phyloP scores from a whole-genome alignment of 371 early-diverging fungal species.

The Syncephalastrum racemosum region DNA sequence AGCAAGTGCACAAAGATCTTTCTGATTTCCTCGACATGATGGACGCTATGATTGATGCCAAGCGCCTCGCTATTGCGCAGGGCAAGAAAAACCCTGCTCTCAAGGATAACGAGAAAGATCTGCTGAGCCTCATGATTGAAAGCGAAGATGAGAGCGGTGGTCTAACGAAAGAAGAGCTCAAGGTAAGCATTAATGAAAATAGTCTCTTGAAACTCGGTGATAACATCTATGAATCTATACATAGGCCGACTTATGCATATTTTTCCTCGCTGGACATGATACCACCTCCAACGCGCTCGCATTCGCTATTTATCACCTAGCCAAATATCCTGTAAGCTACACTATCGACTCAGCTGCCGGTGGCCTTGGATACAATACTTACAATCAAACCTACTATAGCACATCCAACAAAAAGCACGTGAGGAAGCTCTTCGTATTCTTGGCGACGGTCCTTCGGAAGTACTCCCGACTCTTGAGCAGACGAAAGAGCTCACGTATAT shows the following conservation, averaged over 20 bases:
- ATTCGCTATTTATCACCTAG: constrained; percentile 25
- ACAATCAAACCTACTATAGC: not conserved
- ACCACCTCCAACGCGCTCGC: constrained; percentile 28
- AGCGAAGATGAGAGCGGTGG: constrained; percentile 24
- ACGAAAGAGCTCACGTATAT: constrained; percentile 9
- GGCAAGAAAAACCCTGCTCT: not conserved
- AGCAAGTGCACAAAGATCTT: constrained; percentile 31
- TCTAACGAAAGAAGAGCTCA: constrained; percentile 38
- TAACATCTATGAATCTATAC: not conserved
- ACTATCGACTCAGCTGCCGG: too few relatives aligned
- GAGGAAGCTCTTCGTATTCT: constrained; percentile 18
- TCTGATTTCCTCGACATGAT: constrained; percentile 32
- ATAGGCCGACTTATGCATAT: constrained; percentile 9
- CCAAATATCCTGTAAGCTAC: constrained; percentile 13
- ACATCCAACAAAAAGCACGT: constrained; percentile 21
- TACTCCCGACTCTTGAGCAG: constrained; percentile 11
- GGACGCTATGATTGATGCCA: constrained; percentile 35
- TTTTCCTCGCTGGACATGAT: constrained; percentile 27
- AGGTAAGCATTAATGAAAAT: not conserved
- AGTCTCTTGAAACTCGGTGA: not conserved
- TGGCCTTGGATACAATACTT: not conserved
- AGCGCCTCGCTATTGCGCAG: constrained; percentile 12
- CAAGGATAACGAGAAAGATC: constrained; percentile 34
- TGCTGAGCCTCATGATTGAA: constrained; percentile 58
- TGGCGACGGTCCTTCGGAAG: constrained; percentile 6